Base-by-base conservation (phyloP, 2,329 filamentous ascomycete species). In the Trichoderma sp. region DNA sequence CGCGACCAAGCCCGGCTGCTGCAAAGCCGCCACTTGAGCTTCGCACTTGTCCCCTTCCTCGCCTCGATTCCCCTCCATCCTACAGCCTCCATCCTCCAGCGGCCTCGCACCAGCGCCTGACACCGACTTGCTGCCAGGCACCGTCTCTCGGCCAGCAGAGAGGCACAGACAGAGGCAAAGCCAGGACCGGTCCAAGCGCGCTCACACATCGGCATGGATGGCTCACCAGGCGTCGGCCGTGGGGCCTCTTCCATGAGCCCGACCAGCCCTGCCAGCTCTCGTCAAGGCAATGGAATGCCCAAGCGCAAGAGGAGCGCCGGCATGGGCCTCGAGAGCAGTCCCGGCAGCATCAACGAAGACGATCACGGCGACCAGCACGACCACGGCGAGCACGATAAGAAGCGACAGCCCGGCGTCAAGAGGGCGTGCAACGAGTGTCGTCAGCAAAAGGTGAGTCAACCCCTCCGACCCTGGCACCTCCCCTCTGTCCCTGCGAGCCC, bases 371-470 rank as follows among this genome's bases (percentile, higher is more conserved):
- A 87, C 30, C 67, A 67, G n/a, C 66, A 61, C 34, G 81, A 87
- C 64, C 75, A 80, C 57, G 78, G 80, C 56, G 82, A 84, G 60
- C 77, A 81, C 54, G 85, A 88, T 71, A 85, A 85, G 77, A 87
- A 86, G 76, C 82, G 87, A 67, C 85, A 88, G 69, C 87, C 88
- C 28, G 87, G 87, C 63, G 88, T 90, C 56, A 92, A 94, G 80
- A 84, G 91, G 72, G 91, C 91, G 6, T 94, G 91, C 78, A 93
- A 93, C 74, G 90, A 94, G 77, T 94, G 90, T 74, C 85, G 90
- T 67, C 91, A 94, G 78, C 91, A 94, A 78, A 94, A 94, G 82
- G 90, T 92, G 79, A 83, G 80, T 82, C 74, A 69, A 66, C 19
- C 45, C 59, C 52, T 57, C 45, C 19, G 24, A 51, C 48, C 34